Conservation (phyloP, 1,139 yeast genomes). For the Lodderomyces elongisporus region DNA sequence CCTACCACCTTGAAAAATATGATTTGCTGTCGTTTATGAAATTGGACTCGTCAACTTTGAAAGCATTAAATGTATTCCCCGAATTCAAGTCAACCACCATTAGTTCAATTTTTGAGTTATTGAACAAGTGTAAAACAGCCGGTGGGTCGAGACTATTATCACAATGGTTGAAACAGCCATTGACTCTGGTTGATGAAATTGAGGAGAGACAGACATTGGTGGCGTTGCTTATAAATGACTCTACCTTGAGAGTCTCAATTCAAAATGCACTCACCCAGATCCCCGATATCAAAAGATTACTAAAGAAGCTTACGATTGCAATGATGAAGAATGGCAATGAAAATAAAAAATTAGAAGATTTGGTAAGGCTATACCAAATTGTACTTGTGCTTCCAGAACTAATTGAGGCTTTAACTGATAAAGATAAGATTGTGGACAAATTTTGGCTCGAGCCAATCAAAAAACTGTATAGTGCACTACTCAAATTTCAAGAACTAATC, state of each 20-base stretch:
- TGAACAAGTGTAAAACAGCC: constrained; percentile 81
- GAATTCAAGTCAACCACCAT: constrained; percentile 37
- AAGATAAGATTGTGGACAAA: constrained; percentile 29
- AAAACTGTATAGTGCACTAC: constrained; percentile 45
- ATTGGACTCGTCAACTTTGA: constrained; percentile 83
- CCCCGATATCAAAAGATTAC: constrained; percentile 76
- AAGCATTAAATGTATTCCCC: constrained; percentile 84
- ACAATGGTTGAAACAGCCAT: constrained; percentile 95
- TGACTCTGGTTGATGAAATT: constrained; percentile 59
- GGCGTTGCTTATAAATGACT: constrained; percentile 63
- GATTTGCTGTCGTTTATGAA: constrained; percentile 77
- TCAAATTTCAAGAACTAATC: constrained; percentile 75
- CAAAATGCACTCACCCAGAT: constrained; percentile 65
- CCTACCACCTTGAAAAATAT: constrained; percentile 57
- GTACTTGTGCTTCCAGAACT: constrained; percentile 67
- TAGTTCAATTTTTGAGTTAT: constrained; percentile 69
- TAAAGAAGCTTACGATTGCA: constrained; percentile 54
- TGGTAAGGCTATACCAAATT: constrained; percentile 83
- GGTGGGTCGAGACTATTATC: constrained; percentile 83
- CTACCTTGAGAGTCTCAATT: constrained; percentile 62
- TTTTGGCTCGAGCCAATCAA: constrained; percentile 59
- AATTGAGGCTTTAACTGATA: constrained; percentile 32
- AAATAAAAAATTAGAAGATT: constrained; percentile 68
- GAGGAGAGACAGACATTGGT: constrained; percentile 69
- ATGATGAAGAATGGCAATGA: constrained; percentile 34